Conservation (phyloP, 352 stramenopile genomes). For the Phytophthora colocasiae region DNA sequence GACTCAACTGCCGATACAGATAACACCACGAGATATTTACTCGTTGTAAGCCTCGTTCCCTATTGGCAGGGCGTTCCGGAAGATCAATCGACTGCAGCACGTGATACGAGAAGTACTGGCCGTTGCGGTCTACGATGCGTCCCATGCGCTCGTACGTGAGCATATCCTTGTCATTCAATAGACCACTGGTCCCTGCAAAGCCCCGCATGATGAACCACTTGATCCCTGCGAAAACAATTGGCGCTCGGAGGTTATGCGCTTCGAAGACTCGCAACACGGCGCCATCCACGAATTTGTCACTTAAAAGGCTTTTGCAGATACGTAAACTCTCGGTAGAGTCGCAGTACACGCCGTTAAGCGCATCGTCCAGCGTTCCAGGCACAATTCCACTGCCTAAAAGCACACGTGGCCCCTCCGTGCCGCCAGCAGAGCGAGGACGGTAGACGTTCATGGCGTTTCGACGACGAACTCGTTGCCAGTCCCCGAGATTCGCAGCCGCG, state of each 20-base stretch:
- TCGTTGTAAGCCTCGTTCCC: slow-evolving; percentile 38
- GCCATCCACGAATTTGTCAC: slow-evolving; percentile 60
- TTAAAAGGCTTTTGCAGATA: slow-evolving; percentile 57
- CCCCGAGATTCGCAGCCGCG: slow-evolving; percentile 35
- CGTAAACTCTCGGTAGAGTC: slow-evolving; percentile 64
- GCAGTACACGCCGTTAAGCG: slow-evolving; percentile 56
- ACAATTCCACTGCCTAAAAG: slow-evolving; percentile 64
- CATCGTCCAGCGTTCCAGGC: slow-evolving; percentile 55
- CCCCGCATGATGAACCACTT: slow-evolving; percentile 66
- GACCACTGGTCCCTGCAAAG: slow-evolving; percentile 34
- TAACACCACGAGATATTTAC: slow-evolving; percentile 61
- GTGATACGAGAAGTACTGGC: slow-evolving; percentile 66
- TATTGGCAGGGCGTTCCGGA: slow-evolving; percentile 54
- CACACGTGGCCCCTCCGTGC: slow-evolving; percentile 18
- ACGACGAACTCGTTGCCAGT: slow-evolving; percentile 58
- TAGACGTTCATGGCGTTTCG: slow-evolving; percentile 61
- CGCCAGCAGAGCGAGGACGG: slow-evolving; percentile 21
- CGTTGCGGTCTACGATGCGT: slow-evolving; percentile 56
- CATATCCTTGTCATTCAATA: slow-evolving; percentile 59
- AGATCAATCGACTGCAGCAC: slow-evolving; percentile 63
- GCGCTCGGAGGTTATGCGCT: slow-evolving; percentile 42
- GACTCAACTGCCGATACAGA: slow-evolving; percentile 59
- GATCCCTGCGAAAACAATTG: slow-evolving; percentile 66
- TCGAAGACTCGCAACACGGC: slow-evolving; percentile 64
- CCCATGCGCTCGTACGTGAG: slow-evolving; percentile 71